These are phyloP conservation scores for Jaltomata sinuosa DNA, from an alignment of 257 asterid species.

Conservation along the genomic window DNA sequence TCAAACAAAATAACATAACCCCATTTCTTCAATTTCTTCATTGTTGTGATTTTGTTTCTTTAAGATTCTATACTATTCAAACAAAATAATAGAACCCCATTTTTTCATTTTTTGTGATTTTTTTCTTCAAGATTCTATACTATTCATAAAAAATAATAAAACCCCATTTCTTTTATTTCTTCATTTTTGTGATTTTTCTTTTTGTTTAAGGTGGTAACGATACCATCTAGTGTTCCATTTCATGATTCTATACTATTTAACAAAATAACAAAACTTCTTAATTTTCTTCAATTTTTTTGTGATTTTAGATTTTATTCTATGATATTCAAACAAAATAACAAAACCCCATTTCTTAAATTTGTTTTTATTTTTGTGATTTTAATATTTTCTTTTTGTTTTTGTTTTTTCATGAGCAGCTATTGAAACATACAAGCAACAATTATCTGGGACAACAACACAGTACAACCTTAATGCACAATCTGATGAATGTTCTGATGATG, in stretches of 20 bases:
- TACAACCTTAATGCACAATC: conserved; percentile 16
- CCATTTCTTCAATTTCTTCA: not conserved
- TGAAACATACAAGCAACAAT: conserved; percentile 71
- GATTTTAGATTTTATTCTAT: not conserved
- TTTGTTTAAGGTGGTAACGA: not conserved
- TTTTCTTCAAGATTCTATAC: not conserved
- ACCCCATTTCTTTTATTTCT: not conserved
- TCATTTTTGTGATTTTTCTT: not conserved
- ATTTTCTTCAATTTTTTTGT: not conserved
- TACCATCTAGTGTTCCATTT: not conserved
- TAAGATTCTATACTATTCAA: not conserved
- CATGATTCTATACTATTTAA: not conserved
- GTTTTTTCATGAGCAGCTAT: conserved; percentile 42
- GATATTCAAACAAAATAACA: not conserved
- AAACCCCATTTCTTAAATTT: not conserved
- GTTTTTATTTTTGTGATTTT: not conserved
- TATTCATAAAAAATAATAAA: not conserved
- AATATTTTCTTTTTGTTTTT: not conserved
- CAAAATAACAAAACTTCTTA: not conserved
- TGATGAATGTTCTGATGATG: conserved; percentile 48
- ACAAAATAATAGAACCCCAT: not conserved
- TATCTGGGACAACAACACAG: conserved; percentile 31
- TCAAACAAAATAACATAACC: not conserved
- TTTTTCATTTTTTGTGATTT: not conserved
- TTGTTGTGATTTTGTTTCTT: not conserved